Evolutionary conservation across 139 green algal genomes (phyloP).

Genomic region (Chloropicon primus): DNA sequence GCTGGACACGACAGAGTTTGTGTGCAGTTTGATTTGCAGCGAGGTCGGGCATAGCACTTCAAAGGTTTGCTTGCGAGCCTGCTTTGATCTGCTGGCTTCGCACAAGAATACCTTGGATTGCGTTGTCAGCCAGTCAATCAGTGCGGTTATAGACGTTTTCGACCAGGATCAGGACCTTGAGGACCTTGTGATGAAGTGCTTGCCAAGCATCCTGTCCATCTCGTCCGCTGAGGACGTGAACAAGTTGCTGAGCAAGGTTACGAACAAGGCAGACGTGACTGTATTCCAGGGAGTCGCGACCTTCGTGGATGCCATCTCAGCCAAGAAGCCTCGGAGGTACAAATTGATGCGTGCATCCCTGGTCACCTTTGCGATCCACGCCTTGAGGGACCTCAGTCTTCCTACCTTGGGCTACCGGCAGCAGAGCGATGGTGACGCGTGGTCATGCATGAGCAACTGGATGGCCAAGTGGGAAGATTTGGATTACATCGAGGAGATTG

Average conservation of each 20-base stretch:
- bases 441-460: neutral
- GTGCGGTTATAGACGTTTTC: neutral
- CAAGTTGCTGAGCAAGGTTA: neutral
- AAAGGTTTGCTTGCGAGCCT: neutral
- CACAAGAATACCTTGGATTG: neutral
- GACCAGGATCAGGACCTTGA: too few relatives aligned
- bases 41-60: too few relatives aligned
- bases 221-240: neutral
- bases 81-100: neutral
- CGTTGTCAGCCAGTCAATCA: neutral
- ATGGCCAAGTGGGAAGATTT: neutral
- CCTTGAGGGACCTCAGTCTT: neutral
- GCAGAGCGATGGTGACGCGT: neutral
- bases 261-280: neutral
- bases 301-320: neutral
- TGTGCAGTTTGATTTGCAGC: too few relatives aligned
- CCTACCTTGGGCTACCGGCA: neutral
- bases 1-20: neutral
- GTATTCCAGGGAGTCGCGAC: neutral
- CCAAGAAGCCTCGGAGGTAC: neutral
- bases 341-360: neutral
- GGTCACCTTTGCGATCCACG: neutral
- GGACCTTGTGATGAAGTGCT: neutral
- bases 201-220: neutral
- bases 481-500: neutral